phyloP scores from a whole-genome alignment of 352 stramenopile genomes.

The Phytophthora uliginosa region DNA sequence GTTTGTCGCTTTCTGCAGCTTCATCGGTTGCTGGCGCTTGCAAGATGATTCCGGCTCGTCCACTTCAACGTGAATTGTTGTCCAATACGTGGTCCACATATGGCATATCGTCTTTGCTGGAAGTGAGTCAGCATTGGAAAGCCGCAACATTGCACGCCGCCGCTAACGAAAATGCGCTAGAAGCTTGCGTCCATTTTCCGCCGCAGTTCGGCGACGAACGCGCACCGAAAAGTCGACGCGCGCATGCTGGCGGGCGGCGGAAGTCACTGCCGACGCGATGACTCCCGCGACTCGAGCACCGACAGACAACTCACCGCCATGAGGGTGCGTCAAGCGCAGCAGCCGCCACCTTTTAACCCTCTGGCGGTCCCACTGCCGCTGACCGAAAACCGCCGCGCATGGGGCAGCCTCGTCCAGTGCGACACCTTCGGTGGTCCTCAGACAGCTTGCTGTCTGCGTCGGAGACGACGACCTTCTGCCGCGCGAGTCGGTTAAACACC shows the following conservation, averaged over 20 bases:
- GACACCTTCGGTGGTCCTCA: not conserved
- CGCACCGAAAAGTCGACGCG: not conserved
- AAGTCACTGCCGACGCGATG: slow-evolving; percentile 1
- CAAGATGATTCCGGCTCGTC: not conserved
- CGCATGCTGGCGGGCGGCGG: not conserved
- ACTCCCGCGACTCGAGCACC: not conserved
- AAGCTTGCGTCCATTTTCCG: not conserved
- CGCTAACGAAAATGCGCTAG: not conserved
- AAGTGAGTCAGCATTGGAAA: not conserved
- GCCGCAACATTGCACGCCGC: slow-evolving; percentile 1
- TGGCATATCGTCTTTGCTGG: not conserved
- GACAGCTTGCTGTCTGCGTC: not conserved
- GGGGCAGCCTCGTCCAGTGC: not conserved
- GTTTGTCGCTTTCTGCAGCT: not conserved
- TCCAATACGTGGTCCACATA: not conserved
- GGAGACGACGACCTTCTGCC: not conserved
- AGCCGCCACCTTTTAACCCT: not conserved
- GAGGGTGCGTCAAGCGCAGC: not conserved
- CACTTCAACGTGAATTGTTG: not conserved
- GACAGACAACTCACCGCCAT: not conserved
- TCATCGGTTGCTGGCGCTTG: not conserved
- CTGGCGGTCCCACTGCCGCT: not conserved
- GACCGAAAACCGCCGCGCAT: not conserved
- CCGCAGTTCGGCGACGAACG: not conserved
- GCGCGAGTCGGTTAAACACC: not conserved